Percentiles rank a stretch among this genome's conserved stretches.
These are phyloP conservation scores for Candida ortonii DNA, from an alignment of 805 yeast species.

Conservation along the genomic window DNA sequence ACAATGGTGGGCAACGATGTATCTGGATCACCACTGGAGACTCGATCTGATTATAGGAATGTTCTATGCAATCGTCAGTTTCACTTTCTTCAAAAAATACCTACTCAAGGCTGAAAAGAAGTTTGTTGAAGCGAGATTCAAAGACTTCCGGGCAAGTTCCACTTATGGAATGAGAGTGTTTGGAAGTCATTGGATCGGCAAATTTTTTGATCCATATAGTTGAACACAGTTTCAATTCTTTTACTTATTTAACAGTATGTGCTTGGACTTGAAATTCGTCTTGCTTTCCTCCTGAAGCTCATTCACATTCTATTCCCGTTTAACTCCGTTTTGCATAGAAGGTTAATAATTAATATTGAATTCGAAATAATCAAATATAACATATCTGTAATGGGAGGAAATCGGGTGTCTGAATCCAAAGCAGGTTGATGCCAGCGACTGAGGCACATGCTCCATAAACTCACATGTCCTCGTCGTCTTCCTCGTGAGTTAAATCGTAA, in stretches of 20 bases:
- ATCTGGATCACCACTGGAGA: slow-evolving; percentile 71
- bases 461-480: slow-evolving; percentile 37
- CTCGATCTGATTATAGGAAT: slow-evolving; percentile 58
- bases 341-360: too few species aligned
- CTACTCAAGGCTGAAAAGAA: slow-evolving; percentile 35
- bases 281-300: too few species aligned
- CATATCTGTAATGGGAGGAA: too few species aligned
- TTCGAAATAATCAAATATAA: too few species aligned
- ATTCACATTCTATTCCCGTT: too few species aligned
- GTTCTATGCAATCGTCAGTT: slow-evolving; percentile 46
- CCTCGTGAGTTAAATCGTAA: slow-evolving; percentile 40
- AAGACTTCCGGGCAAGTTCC: slow-evolving; percentile 38
- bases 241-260: too few species aligned
- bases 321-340: too few species aligned
- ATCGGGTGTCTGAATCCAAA: too few species aligned
- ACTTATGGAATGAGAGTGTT: slow-evolving; percentile 70
- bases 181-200: slow-evolving; percentile 42
- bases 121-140: slow-evolving; percentile 39
- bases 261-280: too few species aligned
- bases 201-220: slow-evolving; percentile 51
- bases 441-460: background rate
- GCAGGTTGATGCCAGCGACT: too few species aligned
- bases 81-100: slow-evolving; percentile 38
- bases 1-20: slow-evolving; percentile 78
- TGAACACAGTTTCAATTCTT: slow-evolving; percentile 4